Evolutionary conservation across 108 stramenopile species (phyloP).

Genomic region (Cyclotella cryptica): DNA sequence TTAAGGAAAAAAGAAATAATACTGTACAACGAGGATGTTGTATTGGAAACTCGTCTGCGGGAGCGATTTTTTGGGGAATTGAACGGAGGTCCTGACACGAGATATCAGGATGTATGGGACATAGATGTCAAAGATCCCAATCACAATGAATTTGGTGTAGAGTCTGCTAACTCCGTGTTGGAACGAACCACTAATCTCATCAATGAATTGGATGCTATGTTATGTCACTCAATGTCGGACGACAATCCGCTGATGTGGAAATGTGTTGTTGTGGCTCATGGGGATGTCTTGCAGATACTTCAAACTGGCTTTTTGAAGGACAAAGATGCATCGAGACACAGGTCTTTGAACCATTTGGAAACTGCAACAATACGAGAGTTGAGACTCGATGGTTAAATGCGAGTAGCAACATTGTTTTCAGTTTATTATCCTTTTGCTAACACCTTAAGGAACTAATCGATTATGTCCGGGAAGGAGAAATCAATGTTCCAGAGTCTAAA

Average conservation of each 20-base stretch:
- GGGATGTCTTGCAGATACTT: constrained; percentile 90
- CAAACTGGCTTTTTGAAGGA: constrained; percentile 80
- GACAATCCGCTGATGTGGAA: constrained; percentile 30
- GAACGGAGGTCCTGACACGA: constrained; percentile 63
- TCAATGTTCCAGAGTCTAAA: constrained; percentile 34
- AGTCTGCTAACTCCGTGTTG: constrained; percentile 77
- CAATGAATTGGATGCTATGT: constrained; percentile 59
- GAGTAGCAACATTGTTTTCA: neutral
- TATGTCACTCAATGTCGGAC: constrained; percentile 12
- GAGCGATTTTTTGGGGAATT: constrained; percentile 87
- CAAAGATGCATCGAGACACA: constrained; percentile 66
- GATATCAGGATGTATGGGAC: constrained; percentile 87
- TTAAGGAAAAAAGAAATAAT: constrained; percentile 20
- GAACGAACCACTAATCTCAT: constrained; percentile 67
- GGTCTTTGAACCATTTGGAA: constrained; percentile 82
- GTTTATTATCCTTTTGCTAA: too few relatives aligned
- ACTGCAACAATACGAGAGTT: constrained; percentile 77
- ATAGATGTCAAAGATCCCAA: constrained; percentile 67
- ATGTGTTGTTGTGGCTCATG: constrained; percentile 85
- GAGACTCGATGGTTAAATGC: constrained; percentile 1
- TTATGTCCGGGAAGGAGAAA: neutral
- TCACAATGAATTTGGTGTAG: constrained; percentile 69
- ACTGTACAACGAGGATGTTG: constrained; percentile 45
- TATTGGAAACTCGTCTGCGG: constrained; percentile 68
- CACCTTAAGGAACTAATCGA: neutral